Base-by-base conservation (phyloP, 1,284 basidiomycete genomes). In the Termitomyces sp. region DNA sequence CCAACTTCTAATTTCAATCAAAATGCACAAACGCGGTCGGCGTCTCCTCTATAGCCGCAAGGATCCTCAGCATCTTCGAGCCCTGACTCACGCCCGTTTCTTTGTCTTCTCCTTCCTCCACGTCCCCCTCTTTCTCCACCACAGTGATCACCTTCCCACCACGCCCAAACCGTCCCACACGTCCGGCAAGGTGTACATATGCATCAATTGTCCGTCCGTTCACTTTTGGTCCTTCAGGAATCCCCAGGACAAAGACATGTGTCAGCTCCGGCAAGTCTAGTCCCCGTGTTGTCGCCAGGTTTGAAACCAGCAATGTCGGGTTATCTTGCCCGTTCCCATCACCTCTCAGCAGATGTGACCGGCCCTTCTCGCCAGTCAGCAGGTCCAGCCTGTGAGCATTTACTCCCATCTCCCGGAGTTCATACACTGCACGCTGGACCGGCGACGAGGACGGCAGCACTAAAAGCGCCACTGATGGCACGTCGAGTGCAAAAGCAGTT, bases 111-210 rank as follows among this genome's bases (percentile, higher is more conserved):
- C n/a, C 58, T 9, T 52, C 53, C 13, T 52, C 55, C 13, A 60
- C 61, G 39, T 68, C 69, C 40, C 61, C 58, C 51, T 58, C 66
- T 54, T 71, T 71, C 50, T 78, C 74, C 39, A 88, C 64, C 24
- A 89, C 70, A 31, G 74, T 81, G 50, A 90, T 71, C 52, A 88
- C 85, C 65, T 80, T 82, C 17, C 86, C 85, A 38, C 68, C 70
- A 49, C 78, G 72, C 42, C 85, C 84, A 65, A 88, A 87, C 52
- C 88, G 78, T 13, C 88, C 87, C 6, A 86, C 85, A 13, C 89
- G 82, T n/a, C 88, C 89, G 2, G 85, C 82, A 52, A 85, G 70
- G 62, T 91, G 88, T 59, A 84, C 63, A 65, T 90, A 91, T 46
- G 72, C 73, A 64, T 87, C 84, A 13, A 81, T 71, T 39, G 68